phyloP scores from a whole-genome alignment of 208 protist genomes.

The Vickermania ingenoplastis region DNA sequence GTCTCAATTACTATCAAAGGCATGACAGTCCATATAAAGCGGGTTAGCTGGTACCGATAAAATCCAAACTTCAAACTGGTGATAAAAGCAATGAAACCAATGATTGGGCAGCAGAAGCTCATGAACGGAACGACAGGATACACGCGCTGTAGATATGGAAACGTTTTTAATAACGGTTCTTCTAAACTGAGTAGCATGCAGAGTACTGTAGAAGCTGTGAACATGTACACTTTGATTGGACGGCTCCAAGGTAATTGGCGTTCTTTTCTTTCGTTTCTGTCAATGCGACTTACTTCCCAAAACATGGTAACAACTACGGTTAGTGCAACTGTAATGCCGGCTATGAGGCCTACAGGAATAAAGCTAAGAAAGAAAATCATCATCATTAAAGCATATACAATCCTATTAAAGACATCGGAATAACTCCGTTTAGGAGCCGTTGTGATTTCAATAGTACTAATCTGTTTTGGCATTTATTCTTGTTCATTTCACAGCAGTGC shows the following conservation, averaged over 20 bases:
- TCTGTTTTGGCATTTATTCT: not conserved
- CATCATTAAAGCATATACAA: not conserved
- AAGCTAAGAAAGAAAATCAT: conserved; percentile 57
- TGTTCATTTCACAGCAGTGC: too few species aligned
- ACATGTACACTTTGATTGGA: conserved; percentile 80
- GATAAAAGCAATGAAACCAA: conserved; percentile 85
- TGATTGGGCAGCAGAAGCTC: conserved; percentile 47
- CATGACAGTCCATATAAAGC: conserved; percentile 87
- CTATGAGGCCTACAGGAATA: conserved; percentile 70
- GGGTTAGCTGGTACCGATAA: conserved; percentile 89
- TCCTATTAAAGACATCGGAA: conserved; percentile 3
- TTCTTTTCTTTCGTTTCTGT: conserved; percentile 62
- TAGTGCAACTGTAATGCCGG: conserved; percentile 53
- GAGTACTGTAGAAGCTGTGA: conserved; percentile 31
- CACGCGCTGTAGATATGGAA: conserved; percentile 26
- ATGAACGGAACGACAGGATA: conserved; percentile 56
- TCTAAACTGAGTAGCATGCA: conserved; percentile 34
- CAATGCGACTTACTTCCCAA: conserved; percentile 83
- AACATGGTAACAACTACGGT: conserved; percentile 75
- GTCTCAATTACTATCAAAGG: conserved; percentile 62
- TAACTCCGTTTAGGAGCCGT: conserved; percentile 2
- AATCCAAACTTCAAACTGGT: conserved; percentile 72
- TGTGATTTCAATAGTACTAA: conserved; percentile 1
- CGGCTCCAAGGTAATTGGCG: conserved; percentile 57
- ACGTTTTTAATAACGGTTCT: conserved; percentile 48